phyloP scores from a whole-genome alignment of 306 rosid genomes.

The Begonia peltatifolia region DNA sequence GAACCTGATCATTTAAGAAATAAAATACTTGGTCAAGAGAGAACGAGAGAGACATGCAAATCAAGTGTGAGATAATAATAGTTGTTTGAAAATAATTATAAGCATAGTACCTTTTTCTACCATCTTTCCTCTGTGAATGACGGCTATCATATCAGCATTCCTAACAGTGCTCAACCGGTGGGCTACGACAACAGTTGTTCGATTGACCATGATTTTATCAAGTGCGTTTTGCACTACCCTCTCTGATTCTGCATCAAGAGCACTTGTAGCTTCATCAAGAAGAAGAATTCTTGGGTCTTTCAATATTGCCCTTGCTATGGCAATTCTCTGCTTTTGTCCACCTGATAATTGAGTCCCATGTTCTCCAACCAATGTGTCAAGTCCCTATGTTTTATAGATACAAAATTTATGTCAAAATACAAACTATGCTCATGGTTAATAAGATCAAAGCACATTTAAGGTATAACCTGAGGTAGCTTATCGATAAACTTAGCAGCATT shows the following conservation, averaged over 20 bases:
- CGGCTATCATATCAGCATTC: conserved; percentile 75
- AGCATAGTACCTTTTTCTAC: conserved; percentile 59
- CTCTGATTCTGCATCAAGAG: conserved; percentile 87
- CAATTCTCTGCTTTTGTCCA: conserved; percentile 85
- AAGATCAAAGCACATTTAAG: conserved; percentile 1
- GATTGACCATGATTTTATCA: conserved; percentile 68
- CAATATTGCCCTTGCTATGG: conserved; percentile 83
- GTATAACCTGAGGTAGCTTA: conserved; percentile 63
- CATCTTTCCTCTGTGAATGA: conserved; percentile 85
- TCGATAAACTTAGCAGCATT: conserved; percentile 84
- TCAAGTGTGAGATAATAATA: too few species aligned
- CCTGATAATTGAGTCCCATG: conserved; percentile 89
- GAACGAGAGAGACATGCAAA: too few species aligned
- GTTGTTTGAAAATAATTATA: too few species aligned
- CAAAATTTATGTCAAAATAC: not conserved
- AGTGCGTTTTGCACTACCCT: conserved; percentile 86
- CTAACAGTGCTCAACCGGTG: conserved; percentile 89
- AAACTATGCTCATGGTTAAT: not conserved
- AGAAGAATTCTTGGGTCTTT: conserved; percentile 73
- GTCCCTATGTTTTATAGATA: conserved; percentile 31
- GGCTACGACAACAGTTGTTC: conserved; percentile 83
- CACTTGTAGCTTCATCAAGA: conserved; percentile 91
- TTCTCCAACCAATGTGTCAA: conserved; percentile 79
- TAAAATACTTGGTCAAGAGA: not conserved
- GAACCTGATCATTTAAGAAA: conserved; percentile 37